Percentiles rank a stretch among this genome's conserved stretches.
Evolutionary conservation across 2,329 filamentous ascomycete species (phyloP).

Genomic region (Setomelanomma holmii): DNA sequence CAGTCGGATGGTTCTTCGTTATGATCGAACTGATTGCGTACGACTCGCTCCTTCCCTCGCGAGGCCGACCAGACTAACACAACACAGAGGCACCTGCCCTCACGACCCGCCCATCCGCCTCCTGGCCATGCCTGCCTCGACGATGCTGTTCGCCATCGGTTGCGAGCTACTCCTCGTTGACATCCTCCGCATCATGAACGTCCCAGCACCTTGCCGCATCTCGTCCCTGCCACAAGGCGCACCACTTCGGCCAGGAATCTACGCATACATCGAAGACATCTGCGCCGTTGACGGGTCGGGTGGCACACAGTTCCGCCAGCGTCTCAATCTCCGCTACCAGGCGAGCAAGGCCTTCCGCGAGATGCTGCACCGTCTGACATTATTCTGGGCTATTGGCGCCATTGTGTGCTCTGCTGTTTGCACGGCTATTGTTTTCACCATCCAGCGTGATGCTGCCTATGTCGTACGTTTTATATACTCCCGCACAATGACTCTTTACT

Average conservation of each 20-base stretch:
- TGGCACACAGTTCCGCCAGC: conserved; percentile 60
- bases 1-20: conserved; percentile 62
- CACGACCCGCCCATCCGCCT: conserved; percentile 59
- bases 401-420: conserved; percentile 50
- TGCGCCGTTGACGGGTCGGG: conserved; percentile 61
- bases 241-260: conserved; percentile 61
- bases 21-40: conserved; percentile 64
- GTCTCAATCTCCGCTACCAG: conserved; percentile 60
- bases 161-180: conserved; percentile 60
- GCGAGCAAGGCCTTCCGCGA: conserved; percentile 61
- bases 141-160: conserved; percentile 61
- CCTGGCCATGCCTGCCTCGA: conserved; percentile 60
- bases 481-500: conserved; percentile 13
- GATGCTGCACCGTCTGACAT: conserved; percentile 60
- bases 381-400: conserved; percentile 61
- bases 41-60: conserved; percentile 13
- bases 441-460: conserved; percentile 56
- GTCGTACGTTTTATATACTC: conserved; percentile 41
- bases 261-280: conserved; percentile 63
- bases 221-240: conserved; percentile 60
- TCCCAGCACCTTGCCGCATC: conserved; percentile 59
- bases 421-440: conserved; percentile 57
- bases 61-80: conserved; percentile 10
- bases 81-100: conserved; percentile 53
- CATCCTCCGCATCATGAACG: conserved; percentile 52